These are phyloP conservation scores for Solanum ossicruentum DNA, from an alignment of 257 asterid species.

Conservation along the genomic window DNA sequence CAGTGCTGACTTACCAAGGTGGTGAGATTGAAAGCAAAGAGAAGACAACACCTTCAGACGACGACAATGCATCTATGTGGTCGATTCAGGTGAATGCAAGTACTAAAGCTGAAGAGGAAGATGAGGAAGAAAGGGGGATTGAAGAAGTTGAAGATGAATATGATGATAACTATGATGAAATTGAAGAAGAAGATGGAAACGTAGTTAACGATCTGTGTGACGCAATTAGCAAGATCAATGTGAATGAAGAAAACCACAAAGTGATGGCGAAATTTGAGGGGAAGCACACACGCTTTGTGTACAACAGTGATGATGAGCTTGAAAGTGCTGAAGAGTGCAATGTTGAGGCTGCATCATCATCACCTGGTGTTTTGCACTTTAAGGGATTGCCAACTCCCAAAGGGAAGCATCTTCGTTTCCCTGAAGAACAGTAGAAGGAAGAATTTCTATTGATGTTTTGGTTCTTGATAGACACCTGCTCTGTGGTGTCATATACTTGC, in stretches of 20 bases:
- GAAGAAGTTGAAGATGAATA: conserved; percentile 12
- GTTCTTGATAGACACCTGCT: not conserved
- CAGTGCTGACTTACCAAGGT: conserved; percentile 32
- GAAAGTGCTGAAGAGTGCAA: conserved; percentile 30
- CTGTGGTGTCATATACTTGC: not conserved
- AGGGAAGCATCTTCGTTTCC: conserved; percentile 45
- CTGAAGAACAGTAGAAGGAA: conserved; percentile 3
- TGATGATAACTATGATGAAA: conserved; percentile 11
- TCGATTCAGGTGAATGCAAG: conserved; percentile 74
- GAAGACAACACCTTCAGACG: conserved; percentile 21
- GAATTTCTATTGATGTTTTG: not conserved
- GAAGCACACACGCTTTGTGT: conserved; percentile 58
- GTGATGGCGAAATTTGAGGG: conserved; percentile 22
- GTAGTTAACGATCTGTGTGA: conserved; percentile 60
- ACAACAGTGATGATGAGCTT: conserved; percentile 66
- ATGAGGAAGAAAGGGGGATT: not conserved
- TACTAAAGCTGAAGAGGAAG: conserved; percentile 27
- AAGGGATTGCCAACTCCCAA: conserved; percentile 24
- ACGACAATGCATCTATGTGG: conserved; percentile 56
- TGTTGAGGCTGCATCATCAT: not conserved
- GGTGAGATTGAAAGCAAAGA: conserved; percentile 9
- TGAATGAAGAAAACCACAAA: conserved; percentile 10
- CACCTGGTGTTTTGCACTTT: not conserved
- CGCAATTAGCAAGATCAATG: conserved; percentile 51
- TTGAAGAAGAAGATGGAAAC: conserved; percentile 1